Evolutionary conservation across 192 early-diverging fungal genomes (phyloP).

Genomic region (Geranomyces michiganensis): DNA sequence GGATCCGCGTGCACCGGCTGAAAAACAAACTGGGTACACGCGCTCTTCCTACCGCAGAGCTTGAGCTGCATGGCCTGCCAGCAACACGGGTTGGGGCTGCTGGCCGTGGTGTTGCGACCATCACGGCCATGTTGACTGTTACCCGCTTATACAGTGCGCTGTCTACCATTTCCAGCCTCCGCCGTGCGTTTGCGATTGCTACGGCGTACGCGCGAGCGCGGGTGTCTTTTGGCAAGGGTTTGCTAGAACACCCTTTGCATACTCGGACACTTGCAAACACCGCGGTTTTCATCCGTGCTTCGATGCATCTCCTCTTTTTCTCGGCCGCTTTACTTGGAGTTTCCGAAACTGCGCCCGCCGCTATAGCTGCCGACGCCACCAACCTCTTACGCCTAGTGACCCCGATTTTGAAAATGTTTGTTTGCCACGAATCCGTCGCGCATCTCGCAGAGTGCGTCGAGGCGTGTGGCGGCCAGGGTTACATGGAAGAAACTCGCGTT

Average conservation of each 20-base stretch:
- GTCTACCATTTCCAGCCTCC: constrained; percentile 48
- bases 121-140: constrained; percentile 70
- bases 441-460: constrained; percentile 66
- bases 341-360: constrained; percentile 29
- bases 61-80: constrained; percentile 51
- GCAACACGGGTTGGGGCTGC: constrained; percentile 57
- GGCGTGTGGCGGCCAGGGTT: constrained; percentile 71
- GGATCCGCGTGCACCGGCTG: constrained; percentile 67
- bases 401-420: constrained; percentile 66
- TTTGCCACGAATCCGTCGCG: constrained; percentile 50
- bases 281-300: constrained; percentile 57
- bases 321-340: constrained; percentile 60
- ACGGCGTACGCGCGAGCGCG: constrained; percentile 68
- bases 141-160: constrained; percentile 66
- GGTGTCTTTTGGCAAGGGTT: constrained; percentile 53
- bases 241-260: constrained; percentile 65
- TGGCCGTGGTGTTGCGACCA: constrained; percentile 61
- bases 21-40: constrained; percentile 76
- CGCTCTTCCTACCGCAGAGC: constrained; percentile 72
- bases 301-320: constrained; percentile 59
- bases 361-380: constrained; percentile 19
- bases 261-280: constrained; percentile 58
- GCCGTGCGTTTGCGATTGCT: constrained; percentile 50
- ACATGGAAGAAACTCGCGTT: constrained; percentile 75
- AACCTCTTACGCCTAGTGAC: constrained; percentile 66